Percentiles rank a stretch among this genome's conserved stretches.
These are phyloP conservation scores for Amanita phalloides DNA, from an alignment of 768 basidiomycete species.

Conservation along the genomic window DNA sequence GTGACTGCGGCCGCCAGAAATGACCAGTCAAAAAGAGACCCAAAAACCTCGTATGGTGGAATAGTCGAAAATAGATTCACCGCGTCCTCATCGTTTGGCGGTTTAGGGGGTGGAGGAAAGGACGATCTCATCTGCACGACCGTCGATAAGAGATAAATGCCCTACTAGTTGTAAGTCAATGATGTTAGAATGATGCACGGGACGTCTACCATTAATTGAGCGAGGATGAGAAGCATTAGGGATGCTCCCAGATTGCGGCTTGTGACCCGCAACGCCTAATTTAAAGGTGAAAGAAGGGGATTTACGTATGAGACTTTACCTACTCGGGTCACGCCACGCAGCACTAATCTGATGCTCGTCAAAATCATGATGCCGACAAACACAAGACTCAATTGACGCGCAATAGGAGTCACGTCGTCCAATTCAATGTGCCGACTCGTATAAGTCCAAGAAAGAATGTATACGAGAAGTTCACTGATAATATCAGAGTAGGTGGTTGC, in stretches of 20 bases:
- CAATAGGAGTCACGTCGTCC: constrained; percentile 27
- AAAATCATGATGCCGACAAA: constrained; percentile 73
- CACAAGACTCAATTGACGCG: constrained; percentile 46
- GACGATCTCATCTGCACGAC: constrained; percentile 74
- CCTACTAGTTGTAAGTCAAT: constrained; percentile 29
- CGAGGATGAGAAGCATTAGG: constrained; percentile 64
- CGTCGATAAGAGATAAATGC: constrained; percentile 75
- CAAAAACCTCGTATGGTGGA: constrained; percentile 66
- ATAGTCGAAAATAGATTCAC: constrained; percentile 61
- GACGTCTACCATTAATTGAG: constrained; percentile 68
- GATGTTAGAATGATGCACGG: constrained; percentile 1
- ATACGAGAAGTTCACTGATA: constrained; percentile 24
- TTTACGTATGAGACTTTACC: constrained; percentile 7
- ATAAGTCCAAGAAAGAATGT: constrained; percentile 18
- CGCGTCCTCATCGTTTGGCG: constrained; percentile 5
- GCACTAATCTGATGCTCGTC: constrained; percentile 58
- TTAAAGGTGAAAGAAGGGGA: neutral
- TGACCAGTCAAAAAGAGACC: constrained; percentile 61
- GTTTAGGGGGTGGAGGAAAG: constrained; percentile 51
- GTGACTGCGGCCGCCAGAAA: constrained; percentile 51
- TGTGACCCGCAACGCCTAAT: constrained; percentile 49
- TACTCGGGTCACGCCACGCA: constrained; percentile 57
- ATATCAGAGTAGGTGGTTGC: constrained; percentile 30
- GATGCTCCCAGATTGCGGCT: constrained; percentile 64
- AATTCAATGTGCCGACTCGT: constrained; percentile 12